Conservation (phyloP, 2,329 filamentous ascomycete genomes). For the Verticillium zaregamsianum region DNA sequence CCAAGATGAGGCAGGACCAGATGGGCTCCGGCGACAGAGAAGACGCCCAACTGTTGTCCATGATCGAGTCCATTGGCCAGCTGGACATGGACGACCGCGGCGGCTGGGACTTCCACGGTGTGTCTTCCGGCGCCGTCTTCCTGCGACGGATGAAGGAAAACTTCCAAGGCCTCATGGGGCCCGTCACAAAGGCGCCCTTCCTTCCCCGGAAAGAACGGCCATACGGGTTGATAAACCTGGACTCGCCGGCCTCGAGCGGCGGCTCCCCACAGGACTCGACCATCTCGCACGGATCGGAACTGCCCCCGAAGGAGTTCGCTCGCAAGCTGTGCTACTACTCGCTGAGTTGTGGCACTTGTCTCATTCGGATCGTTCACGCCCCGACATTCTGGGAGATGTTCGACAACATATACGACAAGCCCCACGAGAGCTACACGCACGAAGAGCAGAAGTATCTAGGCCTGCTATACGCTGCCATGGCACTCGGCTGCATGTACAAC, state of each 20-base stretch:
- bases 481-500: slow-evolving; percentile 69
- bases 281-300: slow-evolving; percentile 53
- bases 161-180: slow-evolving; percentile 71
- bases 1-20: slow-evolving; percentile 33
- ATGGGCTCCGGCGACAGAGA: slow-evolving; percentile 37
- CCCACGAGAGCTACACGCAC: slow-evolving; percentile 56
- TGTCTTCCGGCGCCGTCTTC: slow-evolving; percentile 88
- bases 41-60: slow-evolving; percentile 79
- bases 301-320: slow-evolving; percentile 62
- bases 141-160: slow-evolving; percentile 83
- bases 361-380: slow-evolving; percentile 70
- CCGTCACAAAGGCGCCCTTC: slow-evolving; percentile 52
- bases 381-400: slow-evolving; percentile 77
- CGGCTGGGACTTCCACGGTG: slow-evolving; percentile 92
- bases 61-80: slow-evolving; percentile 90
- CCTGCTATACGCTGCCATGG: slow-evolving; percentile 65
- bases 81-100: slow-evolving; percentile 88
- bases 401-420: slow-evolving; percentile 70
- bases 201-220: slow-evolving; percentile 46
- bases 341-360: slow-evolving; percentile 52
- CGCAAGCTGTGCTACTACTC: slow-evolving; percentile 50
- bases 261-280: slow-evolving; percentile 61
- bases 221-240: slow-evolving; percentile 53
- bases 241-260: slow-evolving; percentile 62
- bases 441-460: slow-evolving; percentile 68